phyloP scores from a whole-genome alignment of 129 eudicot species.

The Flaveria sonorensis region DNA sequence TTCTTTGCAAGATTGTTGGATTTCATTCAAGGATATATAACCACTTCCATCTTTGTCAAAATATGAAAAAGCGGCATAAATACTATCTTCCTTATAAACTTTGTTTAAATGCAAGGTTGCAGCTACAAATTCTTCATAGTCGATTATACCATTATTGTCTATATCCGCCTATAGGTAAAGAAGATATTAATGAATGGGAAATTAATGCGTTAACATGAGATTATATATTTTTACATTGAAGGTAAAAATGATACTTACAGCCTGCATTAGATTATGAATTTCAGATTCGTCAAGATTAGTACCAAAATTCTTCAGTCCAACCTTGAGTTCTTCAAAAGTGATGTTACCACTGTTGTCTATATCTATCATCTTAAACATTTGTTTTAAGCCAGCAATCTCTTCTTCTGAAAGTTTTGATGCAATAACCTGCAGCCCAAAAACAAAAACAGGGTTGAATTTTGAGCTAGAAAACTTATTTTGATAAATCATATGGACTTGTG shows the following conservation, averaged over 20 bases:
- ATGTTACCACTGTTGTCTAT: constrained; percentile 64
- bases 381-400: constrained; percentile 63
- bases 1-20: constrained; percentile 59
- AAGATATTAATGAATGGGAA: not conserved
- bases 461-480: not conserved
- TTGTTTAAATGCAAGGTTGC: constrained; percentile 69
- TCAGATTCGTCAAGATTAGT: constrained; percentile 62
- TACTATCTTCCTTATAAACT: constrained; percentile 58
- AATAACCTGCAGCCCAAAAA: constrained; percentile 46
- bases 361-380: constrained; percentile 66
- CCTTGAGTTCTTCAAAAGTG: constrained; percentile 68
- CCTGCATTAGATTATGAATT: constrained; percentile 53
- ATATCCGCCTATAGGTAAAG: constrained; percentile 53
- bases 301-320: constrained; percentile 56
- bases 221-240: not conserved
- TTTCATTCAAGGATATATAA: constrained; percentile 59
- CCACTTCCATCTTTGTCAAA: constrained; percentile 82
- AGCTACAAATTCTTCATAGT: constrained; percentile 70
- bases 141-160: constrained; percentile 61
- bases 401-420: constrained; percentile 68
- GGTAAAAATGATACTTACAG: constrained; percentile 45
- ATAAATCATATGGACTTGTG: not conserved
- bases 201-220: not conserved
- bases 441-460: constrained; percentile 18
- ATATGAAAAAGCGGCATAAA: constrained; percentile 59